Evolutionary conservation across 1,284 basidiomycete genomes (phyloP), one percentile per base, ranked within the genome.

Genomic region (Leccinum solheimii): DNA sequence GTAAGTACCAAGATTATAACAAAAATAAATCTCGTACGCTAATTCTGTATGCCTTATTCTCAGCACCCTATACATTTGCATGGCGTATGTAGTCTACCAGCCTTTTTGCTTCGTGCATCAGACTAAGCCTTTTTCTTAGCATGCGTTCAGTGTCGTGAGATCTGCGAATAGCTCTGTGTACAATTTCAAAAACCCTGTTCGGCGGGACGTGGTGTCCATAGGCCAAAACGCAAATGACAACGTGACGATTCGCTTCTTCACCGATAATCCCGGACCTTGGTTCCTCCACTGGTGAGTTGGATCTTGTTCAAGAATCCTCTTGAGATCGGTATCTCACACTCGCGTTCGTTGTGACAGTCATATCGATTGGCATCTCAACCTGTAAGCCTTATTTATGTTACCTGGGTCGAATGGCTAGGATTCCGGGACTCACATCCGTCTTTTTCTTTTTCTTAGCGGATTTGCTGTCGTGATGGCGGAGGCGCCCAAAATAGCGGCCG

Each of bases 251-350:
- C 79, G 81, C 36, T 83, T 82, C 63, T 57, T 55, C 27, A 80
- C 81, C 2, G 72, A 82, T 60, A 83, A 83, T 56, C 66, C 78
- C 4, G 82, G 81, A 10, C 80, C 81, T 10, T 82, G 82, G 81
- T 76, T 81, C 70, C 63, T 81, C 49, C 80, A 81, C 59, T 82
- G 81, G 75, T 80, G 57, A 63, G 74, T 60, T 45, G 11, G 19
- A 11, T 45, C 19, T 45, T 43, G 40, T 43, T 10, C 40, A 19
- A 43, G 43, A 45, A 11, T 45, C 19, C 6, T 21, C 3, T 19
- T 19, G 43, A 45, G 43, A 6, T 45, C 43, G 19, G 43, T 21
- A 45, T 45, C 43, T 45, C 19, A 45, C 19, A 11, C n/a, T n/a
- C 10, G 43, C 19, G 10, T 45, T 43, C 40, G 10, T 21, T 21